These are phyloP conservation scores for Chenopodium formosanum DNA, from an alignment of 148 eudicot genomes.

Conservation along the genomic window DNA sequence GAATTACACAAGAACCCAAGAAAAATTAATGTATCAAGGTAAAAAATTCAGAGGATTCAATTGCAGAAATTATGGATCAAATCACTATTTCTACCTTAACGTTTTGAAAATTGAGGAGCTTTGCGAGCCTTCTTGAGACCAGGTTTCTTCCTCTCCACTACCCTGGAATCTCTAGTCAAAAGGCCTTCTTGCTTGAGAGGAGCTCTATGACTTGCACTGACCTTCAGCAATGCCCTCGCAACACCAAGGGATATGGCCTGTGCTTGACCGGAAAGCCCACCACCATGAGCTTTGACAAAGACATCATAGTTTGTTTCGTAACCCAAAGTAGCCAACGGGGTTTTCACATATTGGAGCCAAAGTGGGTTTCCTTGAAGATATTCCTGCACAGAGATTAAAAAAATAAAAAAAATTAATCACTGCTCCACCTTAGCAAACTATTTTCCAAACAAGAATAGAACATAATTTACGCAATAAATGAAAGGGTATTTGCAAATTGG, in stretches of 20 bases:
- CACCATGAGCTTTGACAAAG: constrained; percentile 93
- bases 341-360: constrained; percentile 83
- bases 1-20: neutral
- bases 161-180: constrained; percentile 85
- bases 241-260: constrained; percentile 90
- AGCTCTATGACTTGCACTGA: constrained; percentile 66
- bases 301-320: constrained; percentile 82
- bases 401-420: neutral
- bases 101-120: constrained; percentile 93
- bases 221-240: constrained; percentile 86
- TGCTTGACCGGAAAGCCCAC: constrained; percentile 95
- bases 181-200: constrained; percentile 81
- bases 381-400: constrained; percentile 47
- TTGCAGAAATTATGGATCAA: neutral
- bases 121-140: constrained; percentile 95
- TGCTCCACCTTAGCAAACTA: neutral
- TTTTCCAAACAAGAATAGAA: neutral
- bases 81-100: constrained; percentile 46
- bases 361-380: constrained; percentile 94
- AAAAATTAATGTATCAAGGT: neutral
- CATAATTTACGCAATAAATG: neutral
- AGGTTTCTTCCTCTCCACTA: constrained; percentile 88
- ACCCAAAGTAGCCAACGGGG: constrained; percentile 67
- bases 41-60: neutral
- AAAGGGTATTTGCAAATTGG: neutral